A percentile compares a stretch with the other conserved stretches of the same genome.
Evolutionary conservation across 192 early-diverging fungal species (phyloP).

Genomic region (Linnemannia hyalina): DNA sequence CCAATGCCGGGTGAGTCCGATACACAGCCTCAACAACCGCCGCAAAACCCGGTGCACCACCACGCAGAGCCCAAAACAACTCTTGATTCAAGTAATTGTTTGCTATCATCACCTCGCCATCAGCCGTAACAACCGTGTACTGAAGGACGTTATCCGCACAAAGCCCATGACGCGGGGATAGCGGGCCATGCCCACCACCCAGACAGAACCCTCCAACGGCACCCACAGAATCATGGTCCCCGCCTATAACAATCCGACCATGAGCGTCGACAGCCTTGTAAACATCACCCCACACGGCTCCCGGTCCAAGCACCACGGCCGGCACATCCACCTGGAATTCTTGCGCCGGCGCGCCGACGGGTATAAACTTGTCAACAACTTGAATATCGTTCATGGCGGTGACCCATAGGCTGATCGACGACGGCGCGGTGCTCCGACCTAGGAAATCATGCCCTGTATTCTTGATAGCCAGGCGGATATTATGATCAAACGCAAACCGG

Average conservation of each 20-base stretch:
- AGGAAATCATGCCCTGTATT: slow-evolving; percentile 68
- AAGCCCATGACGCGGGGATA: slow-evolving; percentile 61
- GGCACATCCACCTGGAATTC: not conserved
- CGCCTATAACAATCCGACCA: slow-evolving; percentile 52
- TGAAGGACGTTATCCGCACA: slow-evolving; percentile 66
- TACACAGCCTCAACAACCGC: slow-evolving; percentile 46
- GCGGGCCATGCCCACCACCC: slow-evolving; percentile 64
- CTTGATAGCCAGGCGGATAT: slow-evolving; percentile 66
- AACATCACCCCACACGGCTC: slow-evolving; percentile 58
- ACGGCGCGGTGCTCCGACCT: slow-evolving; percentile 60
- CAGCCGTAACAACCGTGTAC: slow-evolving; percentile 64
- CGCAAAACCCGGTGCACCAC: slow-evolving; percentile 60
- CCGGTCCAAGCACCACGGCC: slow-evolving; percentile 58
- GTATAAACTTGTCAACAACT: slow-evolving; percentile 42
- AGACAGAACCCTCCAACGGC: slow-evolving; percentile 58
- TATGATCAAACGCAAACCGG: slow-evolving; percentile 53
- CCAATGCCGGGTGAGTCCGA: slow-evolving; percentile 23
- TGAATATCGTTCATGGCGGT: slow-evolving; percentile 55
- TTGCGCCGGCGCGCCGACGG: slow-evolving; percentile 23
- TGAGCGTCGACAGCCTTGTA: slow-evolving; percentile 46
- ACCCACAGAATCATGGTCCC: slow-evolving; percentile 50
- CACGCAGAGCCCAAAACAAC: slow-evolving; percentile 73
- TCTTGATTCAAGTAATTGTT: slow-evolving; percentile 60
- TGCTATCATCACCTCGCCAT: slow-evolving; percentile 56
- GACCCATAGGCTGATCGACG: slow-evolving; percentile 63